A percentile compares a stretch with the other conserved stretches of the same genome.
Conservation (phyloP, 1,284 basidiomycete species). For the Xerocomus amazonicus region DNA sequence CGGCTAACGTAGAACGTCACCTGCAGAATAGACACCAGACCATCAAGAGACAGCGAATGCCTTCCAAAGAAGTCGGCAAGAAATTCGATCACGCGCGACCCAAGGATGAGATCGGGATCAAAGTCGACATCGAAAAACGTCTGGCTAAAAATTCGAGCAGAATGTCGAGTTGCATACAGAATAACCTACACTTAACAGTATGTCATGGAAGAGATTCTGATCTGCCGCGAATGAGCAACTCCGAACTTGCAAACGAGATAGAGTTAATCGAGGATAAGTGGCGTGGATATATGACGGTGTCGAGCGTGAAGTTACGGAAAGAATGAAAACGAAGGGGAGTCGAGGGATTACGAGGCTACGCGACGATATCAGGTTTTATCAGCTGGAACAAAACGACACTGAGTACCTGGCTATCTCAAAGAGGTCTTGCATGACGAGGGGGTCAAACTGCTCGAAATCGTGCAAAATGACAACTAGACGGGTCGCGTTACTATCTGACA, state of each 20-base stretch:
- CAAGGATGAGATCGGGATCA: conserved; percentile 57
- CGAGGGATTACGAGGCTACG: conserved; percentile 41
- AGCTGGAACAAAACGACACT: not conserved
- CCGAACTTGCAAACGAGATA: conserved; percentile 54
- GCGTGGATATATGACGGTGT: conserved; percentile 55
- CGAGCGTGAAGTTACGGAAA: conserved; percentile 54
- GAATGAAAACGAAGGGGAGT: conserved; percentile 58
- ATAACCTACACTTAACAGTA: conserved; percentile 46
- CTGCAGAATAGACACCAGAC: conserved; percentile 55
- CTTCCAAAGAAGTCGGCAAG: conserved; percentile 53
- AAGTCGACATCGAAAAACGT: conserved; percentile 62
- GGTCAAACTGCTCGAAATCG: conserved; percentile 68
- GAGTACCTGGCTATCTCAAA: conserved; percentile 65
- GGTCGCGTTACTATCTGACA: conserved; percentile 6
- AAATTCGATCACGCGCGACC: conserved; percentile 52
- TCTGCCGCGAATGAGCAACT: conserved; percentile 49
- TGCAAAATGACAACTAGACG: conserved; percentile 57
- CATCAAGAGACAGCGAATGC: conserved; percentile 54
- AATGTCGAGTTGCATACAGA: not conserved
- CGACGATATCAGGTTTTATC: conserved; percentile 1
- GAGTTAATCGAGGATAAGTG: conserved; percentile 53
- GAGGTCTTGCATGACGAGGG: conserved; percentile 56
- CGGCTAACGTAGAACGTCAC: conserved; percentile 32
- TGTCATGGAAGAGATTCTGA: conserved; percentile 42
- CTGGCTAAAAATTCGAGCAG: conserved; percentile 33